phyloP scores from a whole-genome alignment of 306 rosid genomes.

The Medicago lupulina region DNA sequence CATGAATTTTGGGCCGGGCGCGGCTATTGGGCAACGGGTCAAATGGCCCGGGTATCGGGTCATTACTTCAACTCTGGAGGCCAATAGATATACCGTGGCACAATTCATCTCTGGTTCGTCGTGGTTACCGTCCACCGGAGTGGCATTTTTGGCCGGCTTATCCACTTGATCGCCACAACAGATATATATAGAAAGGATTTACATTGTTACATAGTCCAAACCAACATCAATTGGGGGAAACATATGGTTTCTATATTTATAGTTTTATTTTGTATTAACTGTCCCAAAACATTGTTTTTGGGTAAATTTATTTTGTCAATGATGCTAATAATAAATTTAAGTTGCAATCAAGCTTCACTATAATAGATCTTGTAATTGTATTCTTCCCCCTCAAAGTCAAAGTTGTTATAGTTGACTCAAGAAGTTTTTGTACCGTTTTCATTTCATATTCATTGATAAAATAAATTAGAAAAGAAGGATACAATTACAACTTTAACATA shows the following conservation, averaged over 20 bases:
- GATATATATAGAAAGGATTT: not conserved
- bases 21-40: conserved; percentile 71
- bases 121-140: conserved; percentile 92
- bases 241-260: conserved; percentile 17
- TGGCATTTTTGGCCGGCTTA: conserved; percentile 82
- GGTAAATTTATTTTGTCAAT: conserved; percentile 18
- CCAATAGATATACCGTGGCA: conserved; percentile 69
- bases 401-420: conserved; percentile 11
- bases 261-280: conserved; percentile 23
- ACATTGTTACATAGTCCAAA: conserved; percentile 6
- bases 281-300: conserved; percentile 6
- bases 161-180: conserved; percentile 41
- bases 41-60: conserved; percentile 88
- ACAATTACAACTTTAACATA: not conserved
- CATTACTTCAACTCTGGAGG: conserved; percentile 71
- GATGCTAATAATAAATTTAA: conserved; percentile 32
- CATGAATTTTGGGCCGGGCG: conserved; percentile 89
- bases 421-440: conserved; percentile 11
- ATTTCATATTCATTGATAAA: conserved; percentile 16
- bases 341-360: conserved; percentile 10
- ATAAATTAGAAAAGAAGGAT: not conserved
- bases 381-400: conserved; percentile 5
- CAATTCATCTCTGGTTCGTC: conserved; percentile 80
- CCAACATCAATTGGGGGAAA: conserved; percentile 7
- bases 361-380: not conserved